phyloP scores from a whole-genome alignment of 345 rosid genomes.

The Pugionium cornutum region DNA sequence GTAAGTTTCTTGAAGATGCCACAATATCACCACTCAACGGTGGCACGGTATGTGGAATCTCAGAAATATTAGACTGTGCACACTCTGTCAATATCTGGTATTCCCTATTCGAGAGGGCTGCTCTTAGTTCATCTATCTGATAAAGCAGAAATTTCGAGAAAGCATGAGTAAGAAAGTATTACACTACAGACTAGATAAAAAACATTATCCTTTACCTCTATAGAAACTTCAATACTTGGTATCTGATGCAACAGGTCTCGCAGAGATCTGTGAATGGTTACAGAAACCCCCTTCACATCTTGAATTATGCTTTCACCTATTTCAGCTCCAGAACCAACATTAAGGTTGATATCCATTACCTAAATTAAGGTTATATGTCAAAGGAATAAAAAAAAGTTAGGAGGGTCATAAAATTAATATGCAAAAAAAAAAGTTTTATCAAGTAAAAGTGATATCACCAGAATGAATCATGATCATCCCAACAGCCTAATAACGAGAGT shows the following conservation, averaged over 20 bases:
- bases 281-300: conserved; percentile 88
- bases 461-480: conserved; percentile 25
- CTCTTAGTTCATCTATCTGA: conserved; percentile 85
- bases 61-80: conserved; percentile 81
- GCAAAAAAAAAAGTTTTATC: conserved; percentile 3
- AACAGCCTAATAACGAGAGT: conserved; percentile 25
- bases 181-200: conserved; percentile 21
- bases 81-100: conserved; percentile 92
- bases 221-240: conserved; percentile 69
- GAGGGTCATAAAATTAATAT: conserved; percentile 1
- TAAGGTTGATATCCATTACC: conserved; percentile 94
- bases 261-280: conserved; percentile 75
- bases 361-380: conserved; percentile 33
- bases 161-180: conserved; percentile 18
- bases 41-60: conserved; percentile 66
- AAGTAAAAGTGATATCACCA: conserved; percentile 22
- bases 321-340: conserved; percentile 76
- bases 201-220: conserved; percentile 58
- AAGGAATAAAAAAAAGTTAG: not conserved
- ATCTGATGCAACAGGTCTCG: conserved; percentile 85
- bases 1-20: conserved; percentile 48
- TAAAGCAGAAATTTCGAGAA: conserved; percentile 37
- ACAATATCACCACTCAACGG: conserved; percentile 49
- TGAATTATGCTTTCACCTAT: conserved; percentile 90
- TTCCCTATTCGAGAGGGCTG: conserved; percentile 75